A percentile compares a stretch with the other conserved stretches of the same genome.
phyloP scores from a whole-genome alignment of 768 basidiomycete species.

The Fomitopsis serialis region DNA sequence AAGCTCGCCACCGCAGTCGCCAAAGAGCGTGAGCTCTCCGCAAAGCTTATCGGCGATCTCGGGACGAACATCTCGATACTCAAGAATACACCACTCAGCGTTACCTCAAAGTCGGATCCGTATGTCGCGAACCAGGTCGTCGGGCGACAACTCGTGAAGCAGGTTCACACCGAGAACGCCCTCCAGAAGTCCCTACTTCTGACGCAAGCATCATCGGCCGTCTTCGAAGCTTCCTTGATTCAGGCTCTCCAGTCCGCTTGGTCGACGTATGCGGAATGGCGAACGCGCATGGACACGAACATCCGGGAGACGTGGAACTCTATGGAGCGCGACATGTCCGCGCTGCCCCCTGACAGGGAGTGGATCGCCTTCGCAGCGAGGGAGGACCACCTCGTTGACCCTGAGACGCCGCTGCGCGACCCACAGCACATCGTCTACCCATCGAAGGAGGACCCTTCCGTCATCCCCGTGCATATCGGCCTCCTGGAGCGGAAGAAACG shows the following conservation, averaged over 20 bases:
- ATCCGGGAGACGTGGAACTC: conserved; percentile 71
- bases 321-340: conserved; percentile 70
- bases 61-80: conserved; percentile 81
- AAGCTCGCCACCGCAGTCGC: conserved; percentile 89
- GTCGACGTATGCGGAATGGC: conserved; percentile 96
- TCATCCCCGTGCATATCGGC: conserved; percentile 83
- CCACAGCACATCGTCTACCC: conserved; percentile 78
- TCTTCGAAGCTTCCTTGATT: conserved; percentile 96
- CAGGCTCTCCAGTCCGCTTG: conserved; percentile 94
- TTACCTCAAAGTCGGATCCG: conserved; percentile 79
- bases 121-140: conserved; percentile 75
- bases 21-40: conserved; percentile 86
- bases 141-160: conserved; percentile 75
- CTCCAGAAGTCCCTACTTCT: conserved; percentile 97
- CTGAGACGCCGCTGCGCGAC: conserved; percentile 90
- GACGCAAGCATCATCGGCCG: conserved; percentile 95
- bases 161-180: conserved; percentile 96
- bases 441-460: conserved; percentile 83
- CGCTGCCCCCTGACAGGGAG: conserved; percentile 81
- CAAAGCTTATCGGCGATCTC: conserved; percentile 82
- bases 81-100: conserved; percentile 90
- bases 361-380: conserved; percentile 96
- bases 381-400: conserved; percentile 92
- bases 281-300: conserved; percentile 67
- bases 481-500: conserved; percentile 93